These are phyloP conservation scores for Gentiana straminea DNA, from an alignment of 257 asterid species.

Conservation along the genomic window DNA sequence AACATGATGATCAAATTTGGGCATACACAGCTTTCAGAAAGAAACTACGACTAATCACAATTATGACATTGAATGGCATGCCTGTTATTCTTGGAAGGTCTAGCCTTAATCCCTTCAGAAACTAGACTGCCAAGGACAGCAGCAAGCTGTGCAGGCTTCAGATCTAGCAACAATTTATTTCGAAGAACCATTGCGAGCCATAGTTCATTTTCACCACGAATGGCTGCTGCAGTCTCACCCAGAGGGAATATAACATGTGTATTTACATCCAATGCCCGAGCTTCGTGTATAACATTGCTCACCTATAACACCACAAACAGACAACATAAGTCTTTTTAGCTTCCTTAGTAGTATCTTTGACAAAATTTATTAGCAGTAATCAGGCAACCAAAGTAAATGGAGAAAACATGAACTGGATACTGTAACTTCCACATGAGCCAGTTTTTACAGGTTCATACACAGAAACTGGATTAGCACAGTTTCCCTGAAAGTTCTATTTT, in stretches of 20 bases:
- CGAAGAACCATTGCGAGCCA: constrained; percentile 97
- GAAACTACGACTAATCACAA: neutral
- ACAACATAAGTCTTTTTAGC: no score
- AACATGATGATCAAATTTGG: neutral
- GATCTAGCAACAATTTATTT: constrained; percentile 58
- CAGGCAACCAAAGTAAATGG: no score
- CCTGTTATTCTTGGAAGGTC: constrained; percentile 89
- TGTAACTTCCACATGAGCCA: no score
- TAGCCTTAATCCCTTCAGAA: constrained; percentile 92
- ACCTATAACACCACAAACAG: constrained; percentile 31
- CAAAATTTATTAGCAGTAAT: no score
- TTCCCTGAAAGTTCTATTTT: no score
- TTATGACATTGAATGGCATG: constrained; percentile 5
- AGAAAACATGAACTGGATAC: no score
- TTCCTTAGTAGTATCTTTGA: no score
- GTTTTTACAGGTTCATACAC: no score
- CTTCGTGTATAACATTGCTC: constrained; percentile 89
- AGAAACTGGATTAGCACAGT: no score
- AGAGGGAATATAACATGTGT: constrained; percentile 72
- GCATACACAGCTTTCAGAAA: neutral
- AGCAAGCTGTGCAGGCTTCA: constrained; percentile 98
- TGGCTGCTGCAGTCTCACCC: constrained; percentile 98
- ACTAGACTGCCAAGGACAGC: constrained; percentile 83
- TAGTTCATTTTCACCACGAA: constrained; percentile 95
- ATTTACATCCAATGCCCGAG: constrained; percentile 93